phyloP scores from a whole-genome alignment of 106 monocot species.

The Ottelia alismoides region DNA sequence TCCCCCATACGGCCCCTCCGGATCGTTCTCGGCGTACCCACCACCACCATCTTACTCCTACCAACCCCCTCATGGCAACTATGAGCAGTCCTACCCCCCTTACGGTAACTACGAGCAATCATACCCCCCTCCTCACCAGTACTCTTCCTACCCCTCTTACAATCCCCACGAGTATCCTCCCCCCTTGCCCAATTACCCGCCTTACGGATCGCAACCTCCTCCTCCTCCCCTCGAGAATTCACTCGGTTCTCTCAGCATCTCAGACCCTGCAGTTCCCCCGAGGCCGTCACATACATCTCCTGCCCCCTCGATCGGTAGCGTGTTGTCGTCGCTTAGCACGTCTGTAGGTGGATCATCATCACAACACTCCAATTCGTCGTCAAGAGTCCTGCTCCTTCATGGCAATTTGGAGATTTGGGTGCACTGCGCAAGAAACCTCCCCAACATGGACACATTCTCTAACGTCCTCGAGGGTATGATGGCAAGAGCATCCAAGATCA shows the following conservation, averaged over 20 bases:
- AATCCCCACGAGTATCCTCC: too few species aligned
- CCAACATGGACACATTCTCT: constrained; percentile 75
- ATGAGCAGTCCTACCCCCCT: constrained; percentile 1
- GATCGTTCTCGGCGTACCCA: background rate
- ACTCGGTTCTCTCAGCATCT: background rate
- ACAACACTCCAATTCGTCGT: constrained; percentile 13
- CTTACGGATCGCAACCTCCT: constrained; percentile 2
- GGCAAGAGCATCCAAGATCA: constrained; percentile 29
- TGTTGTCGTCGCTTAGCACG: background rate
- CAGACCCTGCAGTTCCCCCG: background rate
- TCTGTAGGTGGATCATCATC: constrained; percentile 4
- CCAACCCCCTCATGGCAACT: too few species aligned
- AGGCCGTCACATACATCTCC: background rate
- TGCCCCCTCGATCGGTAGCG: background rate
- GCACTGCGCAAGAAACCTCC: constrained; percentile 40
- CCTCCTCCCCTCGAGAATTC: background rate
- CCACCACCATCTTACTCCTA: constrained; percentile 1
- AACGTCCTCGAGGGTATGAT: constrained; percentile 52
- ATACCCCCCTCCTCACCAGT: constrained; percentile 8
- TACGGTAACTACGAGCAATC: constrained; percentile 1
- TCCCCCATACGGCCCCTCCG: background rate
- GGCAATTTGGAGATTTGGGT: constrained; percentile 63
- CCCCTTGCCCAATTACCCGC: background rate
- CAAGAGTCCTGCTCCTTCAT: constrained; percentile 52
- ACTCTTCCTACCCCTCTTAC: constrained; percentile 8